A percentile compares a stretch with the other conserved stretches of the same genome.
These are phyloP conservation scores for Wickerhamiella infanticola DNA, from an alignment of 1,139 yeast species.

Conservation along the genomic window DNA sequence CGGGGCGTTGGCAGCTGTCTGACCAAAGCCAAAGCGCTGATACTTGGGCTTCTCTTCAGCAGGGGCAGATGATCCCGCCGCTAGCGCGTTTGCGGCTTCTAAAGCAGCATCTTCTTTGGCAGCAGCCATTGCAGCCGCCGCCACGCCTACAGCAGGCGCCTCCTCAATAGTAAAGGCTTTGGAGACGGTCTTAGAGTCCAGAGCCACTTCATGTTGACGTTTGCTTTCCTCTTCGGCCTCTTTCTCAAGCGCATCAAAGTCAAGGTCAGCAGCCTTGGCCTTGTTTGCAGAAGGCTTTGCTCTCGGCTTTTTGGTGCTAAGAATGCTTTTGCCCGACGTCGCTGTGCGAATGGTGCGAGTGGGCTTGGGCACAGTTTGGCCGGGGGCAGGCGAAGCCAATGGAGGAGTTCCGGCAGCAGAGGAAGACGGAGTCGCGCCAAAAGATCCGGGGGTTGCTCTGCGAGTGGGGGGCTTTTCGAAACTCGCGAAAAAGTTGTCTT, in stretches of 20 bases:
- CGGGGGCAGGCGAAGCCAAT: constrained; percentile 9
- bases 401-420: constrained; percentile 14
- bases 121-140: constrained; percentile 21
- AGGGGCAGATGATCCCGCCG: constrained; percentile 21
- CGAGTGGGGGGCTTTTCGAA: constrained; percentile 77
- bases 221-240: constrained; percentile 55
- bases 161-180: constrained; percentile 16
- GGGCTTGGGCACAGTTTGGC: constrained; percentile 11
- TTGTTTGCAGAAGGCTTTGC: constrained; percentile 23
- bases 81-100: constrained; percentile 7
- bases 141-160: constrained; percentile 20
- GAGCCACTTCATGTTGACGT: not conserved
- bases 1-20: constrained; percentile 21
- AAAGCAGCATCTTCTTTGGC: constrained; percentile 4
- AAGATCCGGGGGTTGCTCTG: constrained; percentile 29
- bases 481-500: constrained; percentile 78
- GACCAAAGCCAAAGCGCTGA: constrained; percentile 25
- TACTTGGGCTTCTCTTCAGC: constrained; percentile 26
- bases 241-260: constrained; percentile 82
- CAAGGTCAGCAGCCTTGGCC: constrained; percentile 36
- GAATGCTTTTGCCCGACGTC: constrained; percentile 13
- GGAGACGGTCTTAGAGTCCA: not conserved
- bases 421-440: constrained; percentile 22
- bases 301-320: constrained; percentile 20
- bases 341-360: constrained; percentile 16